Evolutionary conservation across 2,329 filamentous ascomycete genomes (phyloP).

Genomic region (Alternaria solani): DNA sequence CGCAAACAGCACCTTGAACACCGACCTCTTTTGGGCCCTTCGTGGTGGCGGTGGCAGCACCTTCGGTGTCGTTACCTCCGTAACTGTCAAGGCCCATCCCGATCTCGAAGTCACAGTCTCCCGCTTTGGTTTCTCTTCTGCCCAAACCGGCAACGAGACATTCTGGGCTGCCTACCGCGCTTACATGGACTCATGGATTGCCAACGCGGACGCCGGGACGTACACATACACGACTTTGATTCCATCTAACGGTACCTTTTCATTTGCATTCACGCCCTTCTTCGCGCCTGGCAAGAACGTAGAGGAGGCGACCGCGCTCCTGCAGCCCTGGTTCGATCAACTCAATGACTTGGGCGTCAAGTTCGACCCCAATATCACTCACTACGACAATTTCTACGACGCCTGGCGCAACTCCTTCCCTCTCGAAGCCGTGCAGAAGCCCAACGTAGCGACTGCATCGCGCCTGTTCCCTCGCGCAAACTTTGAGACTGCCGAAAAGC

Average conservation of each 20-base stretch:
- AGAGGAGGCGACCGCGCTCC: conserved; percentile 38
- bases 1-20: conserved; percentile 40
- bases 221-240: conserved; percentile 47
- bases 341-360: conserved; percentile 40
- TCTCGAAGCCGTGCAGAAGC: conserved; percentile 45
- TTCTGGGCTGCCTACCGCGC: conserved; percentile 47
- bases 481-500: conserved; percentile 43
- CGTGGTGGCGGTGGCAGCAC: conserved; percentile 47
- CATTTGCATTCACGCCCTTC: conserved; percentile 47
- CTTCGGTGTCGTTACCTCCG: conserved; percentile 45
- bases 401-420: conserved; percentile 47
- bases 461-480: conserved; percentile 46
- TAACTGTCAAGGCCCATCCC: conserved; percentile 47
- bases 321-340: conserved; percentile 44
- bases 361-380: conserved; percentile 46
- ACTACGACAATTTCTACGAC: conserved; percentile 43
- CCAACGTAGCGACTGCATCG: conserved; percentile 45
- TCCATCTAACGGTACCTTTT: conserved; percentile 44
- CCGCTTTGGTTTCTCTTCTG: conserved; percentile 44
- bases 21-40: conserved; percentile 50
- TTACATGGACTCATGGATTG: conserved; percentile 43
- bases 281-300: conserved; percentile 46
- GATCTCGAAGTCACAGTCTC: conserved; percentile 42
- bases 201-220: conserved; percentile 48
- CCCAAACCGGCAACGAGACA: conserved; percentile 43